Evolutionary conservation across 768 basidiomycete genomes (phyloP), one percentile per base, ranked within the genome.

Genomic region (Leccinum fibrillosum): DNA sequence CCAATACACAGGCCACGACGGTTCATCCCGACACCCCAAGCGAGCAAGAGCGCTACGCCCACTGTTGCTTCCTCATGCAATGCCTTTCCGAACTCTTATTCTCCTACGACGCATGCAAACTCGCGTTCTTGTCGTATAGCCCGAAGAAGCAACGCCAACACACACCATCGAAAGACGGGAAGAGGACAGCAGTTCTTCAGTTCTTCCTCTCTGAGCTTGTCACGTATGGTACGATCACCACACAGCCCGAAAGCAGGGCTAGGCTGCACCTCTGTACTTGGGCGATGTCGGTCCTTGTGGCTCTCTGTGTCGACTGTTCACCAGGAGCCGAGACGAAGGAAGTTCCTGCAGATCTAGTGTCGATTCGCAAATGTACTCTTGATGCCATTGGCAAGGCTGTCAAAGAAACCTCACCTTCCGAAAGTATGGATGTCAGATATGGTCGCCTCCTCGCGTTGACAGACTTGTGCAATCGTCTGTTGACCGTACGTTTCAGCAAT

Each of bases 31-130:
- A 62, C 34, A 39, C 35, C 11, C 35, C 56, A 57, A 59, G 56
- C 51, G 64, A 67, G 49, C 66, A 65, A 56, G 66, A 75, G 26
- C 71, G 67, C 19, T 75, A 75, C 55, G 78, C 74, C 73, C 92
- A 90, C 66, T 77, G 82, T 15, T 90, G 87, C 66, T 93, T 95
- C 80, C 75, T 93, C 61, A 92, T 95, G 89, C 91, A 94, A 69
- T 89, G 86, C 63, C 77, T 98, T 49, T 92, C 94, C 3, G 97
- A 99, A 74, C 77, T 98, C 10, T 75, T 97, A 12, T 92, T 96
- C 60, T 98, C 94, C 12, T 99, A 98, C 66, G 89, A 94, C 63
- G 72, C 85, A 6, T 95, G 93, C 84, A 99, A 98, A 72, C 69
- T 86, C 25, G 86, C 89, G 5, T 93, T 99, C 73, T 71, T 97